Evolutionary conservation across 2,329 filamentous ascomycete species (phyloP), one percentile per base, ranked within the genome.

Genomic region (Xylaria sp.): DNA sequence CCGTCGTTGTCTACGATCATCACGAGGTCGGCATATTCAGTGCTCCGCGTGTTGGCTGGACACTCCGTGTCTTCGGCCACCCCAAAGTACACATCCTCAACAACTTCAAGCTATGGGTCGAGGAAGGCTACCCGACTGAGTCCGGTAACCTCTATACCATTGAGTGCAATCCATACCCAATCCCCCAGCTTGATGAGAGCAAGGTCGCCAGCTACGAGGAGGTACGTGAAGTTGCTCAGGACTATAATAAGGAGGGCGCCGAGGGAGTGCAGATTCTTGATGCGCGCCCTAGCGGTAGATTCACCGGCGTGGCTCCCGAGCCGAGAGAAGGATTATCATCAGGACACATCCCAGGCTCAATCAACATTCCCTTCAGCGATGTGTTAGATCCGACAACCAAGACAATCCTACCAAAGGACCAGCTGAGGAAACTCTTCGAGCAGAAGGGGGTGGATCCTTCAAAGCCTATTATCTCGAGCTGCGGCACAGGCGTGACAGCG

Each of bases 21-120:
- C 90, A 93, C 69, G 94, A 98, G 82, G 83, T 95, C 33, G 96
- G 96, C 10, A 94, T 99, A 67, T 97, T 99, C 81, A 96, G 92
- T 73, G 96, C 95, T 1, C 96, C 96, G 3, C 87, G 96, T 47
- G 95, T 97, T 0, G 95, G 90, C 64, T 99, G 96, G 96, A 99
- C 95, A 1, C 83, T 99, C 71, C 89, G 89, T 75, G 89, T 93
- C 38, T 98, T 98, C 79, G 96, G 96, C 1, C 96, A 99, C 78
- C 84, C 89, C 50, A 90, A 89, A 70, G 95, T 99, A 15, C 94
- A 97, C 78, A 81, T 99, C 20, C 82, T 99, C 62, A 96, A 99
- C 82, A 99, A 99, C 82, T 99, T 97, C 82, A 92, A 90, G 78
- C 81, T 92, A n/a, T 99, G 94, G 93, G 90, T 95, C 1, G 91